Evolutionary conservation across 495 filamentous ascomycete species (phyloP).

Genomic region (Cladorrhinum samala): DNA sequence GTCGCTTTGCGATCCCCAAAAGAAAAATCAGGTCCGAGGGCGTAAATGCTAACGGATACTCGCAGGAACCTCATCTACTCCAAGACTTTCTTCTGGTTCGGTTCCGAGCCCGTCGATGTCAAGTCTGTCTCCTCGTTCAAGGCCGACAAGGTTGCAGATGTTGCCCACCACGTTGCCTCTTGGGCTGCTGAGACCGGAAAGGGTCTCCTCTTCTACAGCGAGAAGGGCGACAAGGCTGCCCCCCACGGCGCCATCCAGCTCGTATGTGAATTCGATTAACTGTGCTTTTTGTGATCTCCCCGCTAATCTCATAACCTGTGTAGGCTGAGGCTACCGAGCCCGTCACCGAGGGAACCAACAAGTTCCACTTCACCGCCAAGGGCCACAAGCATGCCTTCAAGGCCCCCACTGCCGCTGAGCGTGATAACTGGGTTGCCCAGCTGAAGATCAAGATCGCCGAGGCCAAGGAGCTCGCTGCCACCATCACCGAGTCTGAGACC

Average conservation of each 20-base stretch:
- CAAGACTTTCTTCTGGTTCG: slow-evolving; percentile 80
- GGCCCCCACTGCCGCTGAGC: slow-evolving; percentile 64
- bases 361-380: slow-evolving; percentile 77
- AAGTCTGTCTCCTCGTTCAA: slow-evolving; percentile 70
- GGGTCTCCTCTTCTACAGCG: slow-evolving; percentile 83
- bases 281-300: not conserved
- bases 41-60: slow-evolving; percentile 19
- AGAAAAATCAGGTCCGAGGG: too few species aligned
- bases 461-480: slow-evolving; percentile 66
- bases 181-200: slow-evolving; percentile 93
- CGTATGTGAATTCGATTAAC: slow-evolving; percentile 45
- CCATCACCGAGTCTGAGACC: slow-evolving; percentile 61
- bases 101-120: slow-evolving; percentile 67
- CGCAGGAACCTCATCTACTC: slow-evolving; percentile 43
- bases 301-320: slow-evolving; percentile 14
- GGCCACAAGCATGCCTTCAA: slow-evolving; percentile 90
- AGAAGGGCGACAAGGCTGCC: slow-evolving; percentile 75
- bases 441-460: slow-evolving; percentile 69
- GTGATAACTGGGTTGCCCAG: slow-evolving; percentile 82
- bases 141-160: slow-evolving; percentile 73
- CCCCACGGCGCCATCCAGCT: slow-evolving; percentile 80
- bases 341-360: slow-evolving; percentile 60
- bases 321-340: slow-evolving; percentile 82
- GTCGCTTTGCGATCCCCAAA: too few species aligned
- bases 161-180: slow-evolving; percentile 71